phyloP scores from a whole-genome alignment of 306 rosid genomes.

The Acacia crassicarpa region DNA sequence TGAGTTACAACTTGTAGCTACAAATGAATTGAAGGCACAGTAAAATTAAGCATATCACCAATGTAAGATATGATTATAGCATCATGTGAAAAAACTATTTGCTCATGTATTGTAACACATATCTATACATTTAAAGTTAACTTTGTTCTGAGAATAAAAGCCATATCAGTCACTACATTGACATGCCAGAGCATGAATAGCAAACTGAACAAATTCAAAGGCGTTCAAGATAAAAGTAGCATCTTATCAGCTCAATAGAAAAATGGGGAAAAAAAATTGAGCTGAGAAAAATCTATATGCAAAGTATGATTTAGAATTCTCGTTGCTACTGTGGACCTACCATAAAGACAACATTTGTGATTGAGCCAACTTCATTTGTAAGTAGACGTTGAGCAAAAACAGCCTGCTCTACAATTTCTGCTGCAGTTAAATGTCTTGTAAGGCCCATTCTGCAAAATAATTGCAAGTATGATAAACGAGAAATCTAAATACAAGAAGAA shows the following conservation, averaged over 20 bases:
- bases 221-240: neutral
- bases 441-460: conserved; percentile 86
- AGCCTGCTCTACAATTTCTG: conserved; percentile 94
- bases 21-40: neutral
- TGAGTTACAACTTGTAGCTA: conserved; percentile 9
- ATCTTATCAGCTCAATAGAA: neutral
- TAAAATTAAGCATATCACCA: neutral
- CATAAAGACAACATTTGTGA: conserved; percentile 93
- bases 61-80: conserved; percentile 1
- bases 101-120: neutral
- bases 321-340: conserved; percentile 41
- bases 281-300: neutral
- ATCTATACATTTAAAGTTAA: neutral
- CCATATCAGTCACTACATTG: neutral
- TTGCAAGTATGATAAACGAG: neutral
- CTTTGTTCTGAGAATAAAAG: conserved; percentile 8
- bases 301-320: neutral
- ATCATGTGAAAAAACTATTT: neutral
- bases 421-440: conserved; percentile 78
- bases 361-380: conserved; percentile 78
- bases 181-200: neutral
- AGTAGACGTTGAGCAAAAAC: conserved; percentile 77
- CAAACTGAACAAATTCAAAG: conserved; percentile 4
- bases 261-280: neutral
- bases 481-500: conserved; percentile 13